Conservation (phyloP, 1,284 basidiomycete species). For the Tilletiopsis washingtonensis region DNA sequence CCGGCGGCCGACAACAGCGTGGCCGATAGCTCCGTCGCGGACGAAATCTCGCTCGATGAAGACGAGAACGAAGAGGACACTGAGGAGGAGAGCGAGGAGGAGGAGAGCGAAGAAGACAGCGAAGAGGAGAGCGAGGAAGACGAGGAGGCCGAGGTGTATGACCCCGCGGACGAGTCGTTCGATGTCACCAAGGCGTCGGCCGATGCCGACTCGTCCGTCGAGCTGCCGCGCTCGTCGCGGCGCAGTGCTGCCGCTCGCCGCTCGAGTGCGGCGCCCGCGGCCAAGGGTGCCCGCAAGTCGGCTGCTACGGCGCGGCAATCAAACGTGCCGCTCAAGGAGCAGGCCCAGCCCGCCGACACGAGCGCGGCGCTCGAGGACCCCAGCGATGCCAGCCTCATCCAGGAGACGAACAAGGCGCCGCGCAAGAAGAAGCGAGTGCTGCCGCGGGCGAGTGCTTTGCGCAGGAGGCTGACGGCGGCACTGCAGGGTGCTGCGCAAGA, state of each 20-base stretch:
- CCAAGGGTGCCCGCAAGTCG: too few relatives aligned
- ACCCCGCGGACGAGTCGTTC: background rate
- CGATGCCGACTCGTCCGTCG: background rate
- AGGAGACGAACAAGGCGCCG: background rate
- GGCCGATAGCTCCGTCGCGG: too few relatives aligned
- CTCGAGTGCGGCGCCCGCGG: too few relatives aligned
- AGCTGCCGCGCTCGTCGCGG: background rate
- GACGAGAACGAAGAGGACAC: conserved; percentile 5
- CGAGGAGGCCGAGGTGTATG: conserved; percentile 6
- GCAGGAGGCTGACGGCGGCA: background rate
- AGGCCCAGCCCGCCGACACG: too few relatives aligned
- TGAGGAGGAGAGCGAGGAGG: background rate
- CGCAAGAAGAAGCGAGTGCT: background rate
- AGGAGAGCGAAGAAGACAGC: background rate
- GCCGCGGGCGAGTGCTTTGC: background rate
- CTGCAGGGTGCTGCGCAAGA: conserved; percentile 23
- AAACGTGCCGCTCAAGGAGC: too few relatives aligned
- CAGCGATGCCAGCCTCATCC: background rate
- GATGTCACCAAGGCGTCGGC: background rate
- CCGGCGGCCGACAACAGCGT: background rate
- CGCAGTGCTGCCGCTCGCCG: too few relatives aligned
- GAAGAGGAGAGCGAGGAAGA: conserved; percentile 3
- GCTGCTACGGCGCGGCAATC: too few relatives aligned
- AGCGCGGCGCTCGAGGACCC: too few relatives aligned
- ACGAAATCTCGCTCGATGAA: background rate